Conservation (phyloP, 345 rosid species). For the Leavenworthia alabamica region DNA sequence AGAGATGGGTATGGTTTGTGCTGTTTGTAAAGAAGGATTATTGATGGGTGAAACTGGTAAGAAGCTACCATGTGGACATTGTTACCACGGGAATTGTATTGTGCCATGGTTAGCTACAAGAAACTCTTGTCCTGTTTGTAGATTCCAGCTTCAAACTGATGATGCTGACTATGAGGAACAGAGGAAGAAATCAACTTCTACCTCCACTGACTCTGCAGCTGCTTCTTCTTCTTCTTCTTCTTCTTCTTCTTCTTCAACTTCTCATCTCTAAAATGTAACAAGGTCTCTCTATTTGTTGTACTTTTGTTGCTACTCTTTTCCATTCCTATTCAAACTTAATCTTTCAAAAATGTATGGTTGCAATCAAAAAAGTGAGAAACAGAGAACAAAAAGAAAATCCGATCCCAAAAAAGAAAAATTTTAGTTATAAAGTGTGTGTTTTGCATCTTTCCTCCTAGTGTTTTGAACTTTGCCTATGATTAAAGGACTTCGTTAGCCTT, state of each 20-base stretch:
- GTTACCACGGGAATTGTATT: constrained; percentile 61
- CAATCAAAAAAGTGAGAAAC: neutral
- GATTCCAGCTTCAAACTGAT: constrained; percentile 63
- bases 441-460: neutral
- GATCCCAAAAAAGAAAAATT: too few species aligned
- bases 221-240: too few species aligned
- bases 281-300: neutral
- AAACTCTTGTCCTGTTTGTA: constrained; percentile 66
- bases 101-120: constrained; percentile 66
- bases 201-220: too few species aligned
- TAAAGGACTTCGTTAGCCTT: too few species aligned
- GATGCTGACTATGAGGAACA: constrained; percentile 60
- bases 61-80: constrained; percentile 60
- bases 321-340: too few species aligned
- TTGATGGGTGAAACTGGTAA: constrained; percentile 46
- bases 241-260: constrained; percentile 1
- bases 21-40: constrained; percentile 55
- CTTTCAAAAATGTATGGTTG: neutral
- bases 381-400: neutral
- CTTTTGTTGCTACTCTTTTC: too few species aligned
- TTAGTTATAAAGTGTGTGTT: neutral
- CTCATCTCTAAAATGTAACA: constrained; percentile 4
- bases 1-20: constrained; percentile 35
- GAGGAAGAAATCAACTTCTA: constrained; percentile 39
- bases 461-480: too few species aligned